These are phyloP conservation scores for Acephala macrosclerotiorum DNA, from an alignment of 2,329 filamentous ascomycete genomes.

Conservation along the genomic window DNA sequence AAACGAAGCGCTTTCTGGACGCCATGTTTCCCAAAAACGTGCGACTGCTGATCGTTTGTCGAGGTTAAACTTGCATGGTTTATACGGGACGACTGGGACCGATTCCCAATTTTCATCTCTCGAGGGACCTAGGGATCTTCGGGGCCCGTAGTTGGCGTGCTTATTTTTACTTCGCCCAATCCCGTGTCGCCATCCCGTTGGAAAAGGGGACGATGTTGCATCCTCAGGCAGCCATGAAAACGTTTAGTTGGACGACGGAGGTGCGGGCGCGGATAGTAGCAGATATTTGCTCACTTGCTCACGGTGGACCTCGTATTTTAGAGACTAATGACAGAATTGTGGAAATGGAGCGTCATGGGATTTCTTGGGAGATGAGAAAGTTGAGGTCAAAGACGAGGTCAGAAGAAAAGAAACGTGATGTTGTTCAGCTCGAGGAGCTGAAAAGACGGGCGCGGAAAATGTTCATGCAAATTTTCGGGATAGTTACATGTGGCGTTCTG, in stretches of 20 bases:
- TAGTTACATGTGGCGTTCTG: background rate
- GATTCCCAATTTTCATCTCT: background rate
- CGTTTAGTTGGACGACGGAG: conserved; percentile 1
- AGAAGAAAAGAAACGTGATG: background rate
- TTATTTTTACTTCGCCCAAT: background rate
- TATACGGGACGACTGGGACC: background rate
- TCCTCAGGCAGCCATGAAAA: background rate
- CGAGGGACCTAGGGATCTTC: background rate
- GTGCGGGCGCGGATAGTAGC: background rate
- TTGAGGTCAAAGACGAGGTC: background rate
- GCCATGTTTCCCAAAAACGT: background rate
- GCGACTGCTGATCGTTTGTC: background rate
- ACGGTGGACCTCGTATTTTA: background rate
- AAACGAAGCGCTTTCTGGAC: too few species aligned
- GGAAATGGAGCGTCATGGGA: background rate
- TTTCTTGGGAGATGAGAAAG: background rate
- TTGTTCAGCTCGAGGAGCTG: background rate
- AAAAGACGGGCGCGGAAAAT: background rate
- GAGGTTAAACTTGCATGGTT: background rate
- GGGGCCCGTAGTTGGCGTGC: background rate
- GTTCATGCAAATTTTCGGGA: background rate
- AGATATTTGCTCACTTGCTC: background rate
- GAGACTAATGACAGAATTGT: background rate
- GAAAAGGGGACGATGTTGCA: background rate
- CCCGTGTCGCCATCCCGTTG: background rate